phyloP scores from a whole-genome alignment of 73 alveolate species.

The Tetrahymena borealis region DNA sequence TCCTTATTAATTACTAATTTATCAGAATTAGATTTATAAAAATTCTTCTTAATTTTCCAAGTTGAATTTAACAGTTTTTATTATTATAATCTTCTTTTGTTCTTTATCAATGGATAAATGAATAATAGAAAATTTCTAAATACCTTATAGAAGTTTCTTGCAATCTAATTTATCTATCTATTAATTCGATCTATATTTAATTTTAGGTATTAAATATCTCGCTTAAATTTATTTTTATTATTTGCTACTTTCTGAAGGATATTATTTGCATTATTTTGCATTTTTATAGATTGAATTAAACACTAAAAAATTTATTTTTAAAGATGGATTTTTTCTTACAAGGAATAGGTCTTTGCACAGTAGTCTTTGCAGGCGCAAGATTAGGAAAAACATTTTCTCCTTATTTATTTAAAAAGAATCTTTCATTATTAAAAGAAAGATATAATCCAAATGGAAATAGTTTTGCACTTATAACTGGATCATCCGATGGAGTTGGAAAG shows the following conservation, averaged over 20 bases:
- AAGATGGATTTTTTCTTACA: neutral
- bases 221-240: too few relatives aligned
- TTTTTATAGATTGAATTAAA: too few relatives aligned
- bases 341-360: neutral
- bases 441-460: neutral
- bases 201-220: too few relatives aligned
- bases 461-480: neutral
- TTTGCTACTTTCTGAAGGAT: too few relatives aligned
- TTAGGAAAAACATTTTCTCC: neutral
- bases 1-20: neutral
- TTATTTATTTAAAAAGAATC: neutral
- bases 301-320: too few relatives aligned
- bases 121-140: neutral
- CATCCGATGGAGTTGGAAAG: neutral
- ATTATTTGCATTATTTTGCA: too few relatives aligned
- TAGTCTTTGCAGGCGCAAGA: neutral
- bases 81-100: neutral
- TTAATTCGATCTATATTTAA: too few relatives aligned
- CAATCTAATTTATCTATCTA: too few relatives aligned
- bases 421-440: neutral
- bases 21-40: neutral
- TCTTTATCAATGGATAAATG: too few relatives aligned
- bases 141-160: neutral
- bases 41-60: neutral
- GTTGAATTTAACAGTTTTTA: neutral